Conservation (phyloP, 2,329 filamentous ascomycete genomes). For the Sporothrix schenckii region DNA sequence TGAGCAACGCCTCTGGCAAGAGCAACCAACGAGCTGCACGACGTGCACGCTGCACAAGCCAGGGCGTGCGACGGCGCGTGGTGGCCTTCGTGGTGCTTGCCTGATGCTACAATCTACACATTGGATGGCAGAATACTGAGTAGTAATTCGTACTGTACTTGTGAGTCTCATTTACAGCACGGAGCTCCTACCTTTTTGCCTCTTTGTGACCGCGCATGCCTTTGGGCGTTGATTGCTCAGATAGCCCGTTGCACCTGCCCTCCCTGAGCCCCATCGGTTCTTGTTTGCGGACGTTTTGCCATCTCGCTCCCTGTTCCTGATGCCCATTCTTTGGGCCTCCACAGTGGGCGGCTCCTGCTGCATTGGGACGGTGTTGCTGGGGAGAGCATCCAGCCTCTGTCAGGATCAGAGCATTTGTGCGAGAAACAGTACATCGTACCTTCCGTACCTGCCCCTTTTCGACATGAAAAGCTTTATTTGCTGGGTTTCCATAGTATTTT, state of each 20-base stretch:
- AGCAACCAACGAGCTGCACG: background rate
- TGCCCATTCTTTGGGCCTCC: conserved; percentile 30
- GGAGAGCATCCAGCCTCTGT: background rate
- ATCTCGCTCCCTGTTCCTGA: conserved; percentile 10
- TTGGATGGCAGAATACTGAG: too few species aligned
- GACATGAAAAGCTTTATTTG: background rate
- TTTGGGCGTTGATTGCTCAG: background rate
- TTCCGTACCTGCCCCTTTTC: conserved; percentile 9
- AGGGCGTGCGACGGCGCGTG: background rate
- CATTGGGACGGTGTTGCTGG: conserved; percentile 29
- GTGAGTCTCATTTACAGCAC: background rate
- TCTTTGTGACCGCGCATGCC: background rate
- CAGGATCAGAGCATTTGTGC: background rate
- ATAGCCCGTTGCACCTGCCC: conserved; percentile 6
- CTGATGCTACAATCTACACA: conserved; percentile 18
- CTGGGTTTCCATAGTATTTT: background rate
- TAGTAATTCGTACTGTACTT: too few species aligned
- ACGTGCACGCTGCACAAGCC: too few species aligned
- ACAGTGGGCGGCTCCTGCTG: conserved; percentile 22
- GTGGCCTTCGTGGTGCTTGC: conserved; percentile 19
- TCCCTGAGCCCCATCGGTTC: conserved; percentile 19
- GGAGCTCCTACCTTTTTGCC: conserved; percentile 12
- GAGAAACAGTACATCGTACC: background rate
- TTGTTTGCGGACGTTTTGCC: background rate
- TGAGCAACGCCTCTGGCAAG: conserved; percentile 14